Evolutionary conservation across 345 rosid genomes (phyloP), one percentile per base, ranked within the genome.

Genomic region (Hypericum perforatum): DNA sequence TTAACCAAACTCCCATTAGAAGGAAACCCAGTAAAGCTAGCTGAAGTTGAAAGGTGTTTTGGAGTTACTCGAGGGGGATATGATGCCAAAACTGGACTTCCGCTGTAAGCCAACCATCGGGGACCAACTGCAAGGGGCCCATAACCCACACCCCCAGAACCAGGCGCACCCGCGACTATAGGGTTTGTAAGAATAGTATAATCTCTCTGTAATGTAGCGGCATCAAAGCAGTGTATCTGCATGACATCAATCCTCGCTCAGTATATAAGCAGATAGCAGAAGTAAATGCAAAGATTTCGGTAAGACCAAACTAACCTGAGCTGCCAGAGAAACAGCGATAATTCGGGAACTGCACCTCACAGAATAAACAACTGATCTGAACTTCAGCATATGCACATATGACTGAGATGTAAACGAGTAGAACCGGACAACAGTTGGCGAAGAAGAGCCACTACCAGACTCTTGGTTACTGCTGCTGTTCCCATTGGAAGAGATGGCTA

Each of bases 81-180:
- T 39, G 86, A 70, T 40, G 58, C 66, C 32, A 56, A 63, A 60
- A 81, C 80, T 32, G 86, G 83, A 69, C 68, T 81, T 61, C 90
- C 96, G 49, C 94, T 85, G 45, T 87, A 92, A 49, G 98, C 96
- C 72, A 92, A 69, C 98, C 96, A 92, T 62, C 98, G 74, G 41
- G 90, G 81, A 60, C 95, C 96, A 67, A 92, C 94, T 0, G 95
- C 98, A 59, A 92, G 83, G 55, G 98, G 96, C 22, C 98, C 96
- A 59, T 76, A 83, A 57, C 96, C 98, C 64, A 75, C 62, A 59
- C 85, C 84, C 56, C 81, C 92, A 49, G 74, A 55, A 58, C 67
- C 74, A 65, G 77, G 71, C 51, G 52, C 57, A 41, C 80, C 72
- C 44, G 52, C 41, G 15, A 58, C 32, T 22, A 92, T 73, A 47